Conservation (phyloP, 129 eudicot genomes). For the Apium graveolens region DNA sequence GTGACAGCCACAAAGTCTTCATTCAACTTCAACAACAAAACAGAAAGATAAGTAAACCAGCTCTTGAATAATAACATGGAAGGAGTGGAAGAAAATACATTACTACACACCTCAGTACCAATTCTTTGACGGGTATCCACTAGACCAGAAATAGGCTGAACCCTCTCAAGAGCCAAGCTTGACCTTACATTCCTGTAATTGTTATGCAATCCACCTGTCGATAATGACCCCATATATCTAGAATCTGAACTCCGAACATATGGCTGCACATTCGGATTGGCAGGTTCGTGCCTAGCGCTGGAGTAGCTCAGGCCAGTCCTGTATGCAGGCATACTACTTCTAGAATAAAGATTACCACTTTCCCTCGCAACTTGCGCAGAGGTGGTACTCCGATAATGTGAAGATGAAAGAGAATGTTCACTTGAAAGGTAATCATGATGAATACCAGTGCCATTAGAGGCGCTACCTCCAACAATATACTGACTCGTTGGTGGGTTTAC, state of each 20-base stretch:
- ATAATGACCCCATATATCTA: constrained; percentile 33
- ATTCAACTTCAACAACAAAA: background rate
- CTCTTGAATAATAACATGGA: background rate
- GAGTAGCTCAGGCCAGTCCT: constrained; percentile 28
- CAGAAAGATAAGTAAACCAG: background rate
- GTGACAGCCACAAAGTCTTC: background rate
- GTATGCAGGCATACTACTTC: constrained; percentile 33
- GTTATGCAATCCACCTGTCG: constrained; percentile 36
- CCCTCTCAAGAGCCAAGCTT: constrained; percentile 30
- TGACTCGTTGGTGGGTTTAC: constrained; percentile 28
- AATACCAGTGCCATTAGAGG: constrained; percentile 7
- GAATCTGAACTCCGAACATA: constrained; percentile 22
- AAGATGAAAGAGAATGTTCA: constrained; percentile 26
- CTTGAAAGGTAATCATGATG: constrained; percentile 16
- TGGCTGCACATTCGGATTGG: constrained; percentile 20
- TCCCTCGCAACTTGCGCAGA: constrained; percentile 32
- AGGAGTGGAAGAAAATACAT: constrained; percentile 1
- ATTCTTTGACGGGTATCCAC: constrained; percentile 32
- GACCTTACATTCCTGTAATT: constrained; percentile 47
- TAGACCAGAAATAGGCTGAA: constrained; percentile 20
- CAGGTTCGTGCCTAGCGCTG: constrained; percentile 27
- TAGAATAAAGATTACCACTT: constrained; percentile 24
- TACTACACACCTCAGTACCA: constrained; percentile 34
- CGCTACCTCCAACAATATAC: constrained; percentile 27
- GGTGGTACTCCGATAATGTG: constrained; percentile 24